Evolutionary conservation across 164 flowering plant genomes (phyloP), one percentile per base, ranked within the genome.

Genomic region (Euptelea pleiosperma): DNA sequence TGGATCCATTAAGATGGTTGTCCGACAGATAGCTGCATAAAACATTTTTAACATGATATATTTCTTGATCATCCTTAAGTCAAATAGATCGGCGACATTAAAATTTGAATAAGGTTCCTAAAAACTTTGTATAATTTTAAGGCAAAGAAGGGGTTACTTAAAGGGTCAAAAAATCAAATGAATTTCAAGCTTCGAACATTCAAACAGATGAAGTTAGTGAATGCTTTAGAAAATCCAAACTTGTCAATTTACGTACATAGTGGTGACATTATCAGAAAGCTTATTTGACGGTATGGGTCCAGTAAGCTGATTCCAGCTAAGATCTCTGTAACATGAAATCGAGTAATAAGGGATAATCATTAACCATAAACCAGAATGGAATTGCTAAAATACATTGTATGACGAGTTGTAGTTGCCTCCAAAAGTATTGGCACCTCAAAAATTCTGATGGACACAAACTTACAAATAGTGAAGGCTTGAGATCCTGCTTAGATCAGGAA

Each of bases 1-100:
- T 77, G 18, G 87, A 70, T 71, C 91, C 96, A 66, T 63, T 83
- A 8, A 89, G 82, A 29, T 45, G 55, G 72, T 89, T 89, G 49
- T 77, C 8, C 12, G 96, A 84, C 33, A 89, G 70, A 61, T 68
- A 60, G 29, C 96, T 89, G 91, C 79, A 77, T 10, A 39, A 19
- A 56, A 48, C 12, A 16, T 35, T 55, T 36, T 29, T 44, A 54
- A 53, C 49, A 25, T 28, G 45, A 26, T 45, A 11, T 39, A 30
- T 2, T 16, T 30, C 4, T 14, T 7, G 22, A 29, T 25, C 41
- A 21, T 3, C 9, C 15, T 28, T 2, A 45, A 21, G 55, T 47
- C 16, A 50, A 28, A 40, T 29, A 40, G 8, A 51, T 24, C 22
- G 40, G 11, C 19, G 26, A 37, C 12, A 28, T 50, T 3, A 37